Evolutionary conservation across 2,329 filamentous ascomycete genomes (phyloP).

Genomic region (Bipolaris cookei): DNA sequence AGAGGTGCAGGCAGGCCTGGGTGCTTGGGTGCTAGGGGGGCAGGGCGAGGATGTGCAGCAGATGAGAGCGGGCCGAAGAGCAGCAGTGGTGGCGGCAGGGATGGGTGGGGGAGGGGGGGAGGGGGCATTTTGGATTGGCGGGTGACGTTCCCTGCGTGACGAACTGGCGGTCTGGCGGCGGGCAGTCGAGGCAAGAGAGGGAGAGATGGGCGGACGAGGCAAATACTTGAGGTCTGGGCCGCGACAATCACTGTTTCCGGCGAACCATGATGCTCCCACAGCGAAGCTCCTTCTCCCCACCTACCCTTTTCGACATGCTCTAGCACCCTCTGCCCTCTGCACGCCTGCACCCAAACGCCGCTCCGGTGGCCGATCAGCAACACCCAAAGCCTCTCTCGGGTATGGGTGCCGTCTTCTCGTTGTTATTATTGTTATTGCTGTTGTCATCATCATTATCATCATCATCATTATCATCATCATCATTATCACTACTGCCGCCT

Average conservation of each 20-base stretch:
- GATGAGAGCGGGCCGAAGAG: conserved; percentile 5
- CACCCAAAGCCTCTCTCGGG: background rate
- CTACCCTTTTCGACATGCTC: conserved; percentile 7
- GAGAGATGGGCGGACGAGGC: background rate
- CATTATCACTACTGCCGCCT: background rate
- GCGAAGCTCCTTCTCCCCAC: background rate
- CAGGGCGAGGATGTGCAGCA: background rate
- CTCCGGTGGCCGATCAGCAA: background rate
- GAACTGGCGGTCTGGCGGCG: conserved; percentile 15
- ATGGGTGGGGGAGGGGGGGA: background rate
- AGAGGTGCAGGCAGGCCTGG: background rate
- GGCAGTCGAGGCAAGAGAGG: background rate
- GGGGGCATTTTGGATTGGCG: conserved; percentile 5
- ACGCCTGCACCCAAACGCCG: no score
- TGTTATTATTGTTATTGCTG: no score
- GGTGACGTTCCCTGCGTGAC: conserved; percentile 10
- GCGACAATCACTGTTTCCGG: background rate
- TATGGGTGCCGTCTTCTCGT: no score
- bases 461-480: no score
- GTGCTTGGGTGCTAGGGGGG: background rate
- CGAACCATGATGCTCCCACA: background rate
- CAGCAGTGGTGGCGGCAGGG: background rate
- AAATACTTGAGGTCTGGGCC: background rate
- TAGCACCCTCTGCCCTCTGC: background rate
- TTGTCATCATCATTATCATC: no score